These are phyloP conservation scores for Camellia lanceoleosa DNA, from an alignment of 148 eudicot species.

Conservation along the genomic window DNA sequence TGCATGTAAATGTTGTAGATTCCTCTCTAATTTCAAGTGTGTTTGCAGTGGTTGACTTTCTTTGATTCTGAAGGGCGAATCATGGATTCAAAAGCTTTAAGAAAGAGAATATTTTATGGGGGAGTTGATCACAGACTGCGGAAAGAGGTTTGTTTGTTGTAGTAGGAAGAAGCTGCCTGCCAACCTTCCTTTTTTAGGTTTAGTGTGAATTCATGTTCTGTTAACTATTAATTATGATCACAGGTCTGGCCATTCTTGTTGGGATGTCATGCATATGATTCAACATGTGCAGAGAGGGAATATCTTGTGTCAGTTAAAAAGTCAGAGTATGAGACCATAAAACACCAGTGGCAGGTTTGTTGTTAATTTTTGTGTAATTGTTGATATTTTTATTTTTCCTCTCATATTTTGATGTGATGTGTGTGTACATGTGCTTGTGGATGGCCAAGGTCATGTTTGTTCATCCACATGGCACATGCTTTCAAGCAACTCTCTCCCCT, in stretches of 20 bases:
- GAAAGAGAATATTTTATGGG: slow-evolving; percentile 86
- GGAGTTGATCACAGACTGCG: slow-evolving; percentile 74
- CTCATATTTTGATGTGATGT: not conserved
- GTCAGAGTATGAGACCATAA: slow-evolving; percentile 77
- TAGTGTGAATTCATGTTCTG: not conserved
- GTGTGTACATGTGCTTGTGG: not conserved
- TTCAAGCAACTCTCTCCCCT: not conserved
- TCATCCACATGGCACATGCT: not conserved
- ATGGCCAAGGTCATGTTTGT: not conserved
- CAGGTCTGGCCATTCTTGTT: slow-evolving; percentile 90
- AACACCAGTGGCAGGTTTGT: slow-evolving; percentile 92
- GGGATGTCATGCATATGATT: slow-evolving; percentile 72
- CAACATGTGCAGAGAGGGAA: slow-evolving; percentile 91
- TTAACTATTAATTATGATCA: slow-evolving; percentile 15
- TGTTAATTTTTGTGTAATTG: not conserved
- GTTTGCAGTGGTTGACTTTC: slow-evolving; percentile 70
- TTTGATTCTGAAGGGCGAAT: slow-evolving; percentile 88
- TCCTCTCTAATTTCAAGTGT: slow-evolving; percentile 17
- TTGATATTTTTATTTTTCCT: not conserved
- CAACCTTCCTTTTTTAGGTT: not conserved
- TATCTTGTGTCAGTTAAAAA: slow-evolving; percentile 63
- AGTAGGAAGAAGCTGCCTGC: not conserved
- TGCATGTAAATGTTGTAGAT: not conserved
- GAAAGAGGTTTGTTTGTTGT: slow-evolving; percentile 56
- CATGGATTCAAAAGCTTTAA: slow-evolving; percentile 59